A percentile compares a stretch with the other conserved stretches of the same genome.
phyloP scores from a whole-genome alignment of 1,284 basidiomycete species.

The Rhodotorula sp. region DNA sequence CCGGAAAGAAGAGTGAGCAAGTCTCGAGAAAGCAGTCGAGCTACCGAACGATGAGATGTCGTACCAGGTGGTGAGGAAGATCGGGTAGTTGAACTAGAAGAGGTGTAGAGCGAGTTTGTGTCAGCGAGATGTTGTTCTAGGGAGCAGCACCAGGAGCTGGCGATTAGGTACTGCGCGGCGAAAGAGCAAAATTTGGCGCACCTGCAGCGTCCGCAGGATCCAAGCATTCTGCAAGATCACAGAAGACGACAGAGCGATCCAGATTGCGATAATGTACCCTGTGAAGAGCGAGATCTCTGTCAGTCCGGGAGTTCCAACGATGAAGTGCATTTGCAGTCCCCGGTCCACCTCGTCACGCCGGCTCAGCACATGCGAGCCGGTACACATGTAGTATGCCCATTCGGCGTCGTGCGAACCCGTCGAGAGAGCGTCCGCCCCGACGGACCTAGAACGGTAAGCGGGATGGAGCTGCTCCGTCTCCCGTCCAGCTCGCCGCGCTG shows the following conservation, averaged over 20 bases:
- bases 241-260: slow-evolving; percentile 43
- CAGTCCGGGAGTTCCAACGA: neutral
- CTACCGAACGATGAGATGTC: slow-evolving; percentile 22
- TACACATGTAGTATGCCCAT: too few species aligned
- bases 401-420: too few species aligned
- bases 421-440: neutral
- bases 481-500: too few species aligned
- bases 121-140: too few species aligned
- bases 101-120: neutral
- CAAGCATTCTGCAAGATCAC: slow-evolving; percentile 41
- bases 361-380: too few species aligned
- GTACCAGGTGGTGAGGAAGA: slow-evolving; percentile 51
- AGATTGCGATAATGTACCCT: slow-evolving; percentile 45
- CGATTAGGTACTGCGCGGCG: neutral
- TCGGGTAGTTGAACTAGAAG: slow-evolving; percentile 43
- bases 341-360: too few species aligned
- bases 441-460: too few species aligned
- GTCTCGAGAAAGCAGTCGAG: neutral
- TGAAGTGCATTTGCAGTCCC: too few species aligned
- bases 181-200: neutral
- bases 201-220: slow-evolving; percentile 34
- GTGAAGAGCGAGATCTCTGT: neutral
- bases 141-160: too few species aligned
- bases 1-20: too few species aligned
- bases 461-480: too few species aligned